Evolutionary conservation across 176 grass and related monocot species (phyloP).

Genomic region (Stipa capillata): DNA sequence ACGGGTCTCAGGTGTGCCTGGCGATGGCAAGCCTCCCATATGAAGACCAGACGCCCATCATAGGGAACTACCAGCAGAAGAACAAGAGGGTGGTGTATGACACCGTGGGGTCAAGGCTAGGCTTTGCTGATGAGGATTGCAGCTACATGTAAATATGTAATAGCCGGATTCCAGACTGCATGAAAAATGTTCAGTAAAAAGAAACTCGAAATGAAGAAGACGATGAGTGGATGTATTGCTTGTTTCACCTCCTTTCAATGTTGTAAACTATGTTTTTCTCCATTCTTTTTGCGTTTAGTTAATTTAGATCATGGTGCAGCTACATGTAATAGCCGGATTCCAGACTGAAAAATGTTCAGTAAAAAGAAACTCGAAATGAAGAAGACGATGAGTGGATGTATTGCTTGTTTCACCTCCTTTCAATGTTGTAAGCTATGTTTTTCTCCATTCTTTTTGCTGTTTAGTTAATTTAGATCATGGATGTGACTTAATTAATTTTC

Average conservation of each 20-base stretch:
- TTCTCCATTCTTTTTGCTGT: background rate
- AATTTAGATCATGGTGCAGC: slow-evolving; percentile 18
- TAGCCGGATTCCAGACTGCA: background rate
- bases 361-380: background rate
- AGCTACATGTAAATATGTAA: slow-evolving; percentile 38
- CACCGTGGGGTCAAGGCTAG: slow-evolving; percentile 48
- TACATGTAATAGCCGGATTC: background rate
- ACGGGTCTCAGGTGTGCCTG: slow-evolving; percentile 82
- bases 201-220: background rate
- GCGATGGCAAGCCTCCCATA: slow-evolving; percentile 61
- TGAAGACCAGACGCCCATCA: slow-evolving; percentile 76
- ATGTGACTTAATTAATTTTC: background rate
- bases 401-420: background rate
- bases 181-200: background rate
- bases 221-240: background rate
- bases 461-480: background rate
- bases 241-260: background rate
- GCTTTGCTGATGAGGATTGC: slow-evolving; percentile 78
- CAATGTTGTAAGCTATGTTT: background rate
- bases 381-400: background rate
- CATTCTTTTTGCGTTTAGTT: background rate
- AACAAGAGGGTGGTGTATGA: slow-evolving; percentile 93
- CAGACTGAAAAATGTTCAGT: background rate
- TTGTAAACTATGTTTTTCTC: background rate
- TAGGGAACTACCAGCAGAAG: slow-evolving; percentile 97